Evolutionary conservation across 257 asterid species (phyloP).

Genomic region (Leonotis leonurus): DNA sequence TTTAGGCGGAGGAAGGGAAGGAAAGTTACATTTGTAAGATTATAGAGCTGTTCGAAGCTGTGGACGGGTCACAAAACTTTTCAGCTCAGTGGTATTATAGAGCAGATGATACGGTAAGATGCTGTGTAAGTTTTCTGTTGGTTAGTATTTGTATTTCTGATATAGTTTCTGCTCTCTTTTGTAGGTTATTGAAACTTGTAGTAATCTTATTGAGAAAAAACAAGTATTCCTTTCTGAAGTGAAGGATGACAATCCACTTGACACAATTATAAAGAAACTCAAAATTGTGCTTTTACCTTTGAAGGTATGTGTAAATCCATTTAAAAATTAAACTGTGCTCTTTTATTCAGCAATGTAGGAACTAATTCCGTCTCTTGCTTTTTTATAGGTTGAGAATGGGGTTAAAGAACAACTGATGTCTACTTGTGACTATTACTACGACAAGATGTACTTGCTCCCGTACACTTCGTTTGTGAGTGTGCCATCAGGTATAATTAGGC

Average conservation of each 20-base stretch:
- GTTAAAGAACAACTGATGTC: slow-evolving; percentile 11
- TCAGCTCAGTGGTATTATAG: slow-evolving; percentile 77
- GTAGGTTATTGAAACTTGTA: slow-evolving; percentile 45
- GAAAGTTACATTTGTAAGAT: slow-evolving; percentile 57
- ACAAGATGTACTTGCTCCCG: slow-evolving; percentile 61
- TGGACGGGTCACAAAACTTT: slow-evolving; percentile 37
- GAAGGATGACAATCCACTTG: slow-evolving; percentile 60
- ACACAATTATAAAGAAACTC: slow-evolving; percentile 45
- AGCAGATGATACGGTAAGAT: slow-evolving; percentile 67
- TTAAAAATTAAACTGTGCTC: background rate
- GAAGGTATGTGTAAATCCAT: slow-evolving; percentile 31
- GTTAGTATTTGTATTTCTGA: slow-evolving; percentile 4
- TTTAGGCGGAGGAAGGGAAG: slow-evolving; percentile 44
- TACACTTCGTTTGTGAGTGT: slow-evolving; percentile 48
- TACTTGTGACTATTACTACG: slow-evolving; percentile 45
- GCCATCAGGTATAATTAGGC: slow-evolving; percentile 36
- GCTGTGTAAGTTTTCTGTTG: background rate
- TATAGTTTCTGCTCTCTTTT: background rate
- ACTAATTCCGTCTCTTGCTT: background rate
- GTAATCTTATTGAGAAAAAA: slow-evolving; percentile 30
- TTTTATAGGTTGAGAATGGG: slow-evolving; percentile 27
- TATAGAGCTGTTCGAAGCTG: slow-evolving; percentile 53
- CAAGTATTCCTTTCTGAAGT: slow-evolving; percentile 63
- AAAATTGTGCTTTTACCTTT: slow-evolving; percentile 28
- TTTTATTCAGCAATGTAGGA: background rate